Evolutionary conservation across 306 rosid genomes (phyloP), one percentile per base, ranked within the genome.

Genomic region (Nissolia schottii): DNA sequence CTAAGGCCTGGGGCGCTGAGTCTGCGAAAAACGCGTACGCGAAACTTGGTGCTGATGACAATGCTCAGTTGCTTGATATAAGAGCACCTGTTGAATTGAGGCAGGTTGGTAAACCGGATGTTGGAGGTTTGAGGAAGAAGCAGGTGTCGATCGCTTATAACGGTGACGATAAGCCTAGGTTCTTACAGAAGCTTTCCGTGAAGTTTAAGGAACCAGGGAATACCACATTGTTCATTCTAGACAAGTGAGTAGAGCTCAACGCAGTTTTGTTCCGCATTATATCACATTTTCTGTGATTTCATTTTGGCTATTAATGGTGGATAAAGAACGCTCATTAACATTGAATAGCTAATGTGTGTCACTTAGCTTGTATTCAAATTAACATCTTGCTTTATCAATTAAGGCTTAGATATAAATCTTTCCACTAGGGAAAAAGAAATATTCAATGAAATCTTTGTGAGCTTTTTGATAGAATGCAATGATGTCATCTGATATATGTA

Each of bases 1-100:
- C 96, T 46, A 95, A 91, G 87, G 81, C 96, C 5, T 95, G 86
- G 86, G 99, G 96, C 19, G 82, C 85, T 85, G 99, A 95, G 50
- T 89, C 97, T 5, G 96, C 96, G 4, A 91, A 77, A 67, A 87
- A 64, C 85, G 96, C 99, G 38, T 91, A 89, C 76, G 88, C 84
- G 3, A 95, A 84, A 55, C 82, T 95, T 62, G 88, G 93, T 19
- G 96, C 84, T 57, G 93, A 88, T 71, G 85, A 57, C 53, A 82
- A 66, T 84, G 87, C 96, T 77, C 88, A 86, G 75, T 79, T 95
- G 83, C 87, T 95, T 80, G 99, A 95, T 78, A 88, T 95, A 63
- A 89, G 99, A 77, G 74, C 88, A 3, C 71, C 84, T 0, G 67
- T 25, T n/a, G 99, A 91, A 60, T 58, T 81, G 37, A 89, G 93